Evolutionary conservation across 345 rosid species (phyloP), one percentile per base, ranked within the genome.

Genomic region (Populus euphratica): DNA sequence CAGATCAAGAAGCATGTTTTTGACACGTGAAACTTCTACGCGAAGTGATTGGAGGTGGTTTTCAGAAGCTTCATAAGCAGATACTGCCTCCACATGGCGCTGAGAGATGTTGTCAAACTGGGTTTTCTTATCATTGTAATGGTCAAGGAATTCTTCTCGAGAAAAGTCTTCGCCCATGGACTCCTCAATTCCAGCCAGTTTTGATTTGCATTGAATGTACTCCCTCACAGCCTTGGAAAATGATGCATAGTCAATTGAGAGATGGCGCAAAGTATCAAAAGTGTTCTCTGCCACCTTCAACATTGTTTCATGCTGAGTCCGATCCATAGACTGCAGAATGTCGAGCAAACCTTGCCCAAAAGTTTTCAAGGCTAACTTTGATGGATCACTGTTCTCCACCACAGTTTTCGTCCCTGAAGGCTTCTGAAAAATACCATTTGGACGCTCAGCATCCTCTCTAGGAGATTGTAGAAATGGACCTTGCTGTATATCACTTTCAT

Each of bases 21-120:
- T 86, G 12, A 80, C 50, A 23, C 43, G 52, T 38, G 73, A 16
- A 52, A 82, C 77, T 79, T 87, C 77, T 65, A 79, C 83, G 0
- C 66, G 49, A 13, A 87, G 82, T 29, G 67, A 68, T 74, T 73
- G 76, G 11, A 82, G 74, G 31, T 18, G 78, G 5, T 18, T 27
- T 67, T 72, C 66, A 0, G 88, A 85, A 75, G 61, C 70, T 65
- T 64, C 52, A 39, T 74, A 82, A 20, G 73, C 86, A 68, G 67
- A 56, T 65, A 82, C 39, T 17, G 83, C 74, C 73, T 83, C 84
- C 8, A 63, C 69, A 69, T 85, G 81, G 50, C n/a, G 74, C 41
- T 23, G 70, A 35, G 87, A 90, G 50, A 82, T 54, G n/a, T 54
- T 71, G 44, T 83, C 86, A 25, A 82, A 76, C 11, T 20, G 59